Conservation (phyloP, 164 flowering plant genomes). For the Litsea cubeba region DNA sequence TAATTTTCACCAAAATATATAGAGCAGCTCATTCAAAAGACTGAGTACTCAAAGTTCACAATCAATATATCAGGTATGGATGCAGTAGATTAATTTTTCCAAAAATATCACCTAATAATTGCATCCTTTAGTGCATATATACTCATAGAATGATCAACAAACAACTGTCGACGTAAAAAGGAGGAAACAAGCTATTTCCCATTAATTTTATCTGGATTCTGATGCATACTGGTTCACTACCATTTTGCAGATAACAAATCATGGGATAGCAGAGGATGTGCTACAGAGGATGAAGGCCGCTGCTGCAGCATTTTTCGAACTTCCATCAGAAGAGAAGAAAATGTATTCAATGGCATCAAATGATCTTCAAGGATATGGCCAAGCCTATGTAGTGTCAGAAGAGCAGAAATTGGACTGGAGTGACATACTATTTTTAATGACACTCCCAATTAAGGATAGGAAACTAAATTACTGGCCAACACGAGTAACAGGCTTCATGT, state of each 20-base stretch:
- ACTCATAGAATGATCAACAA: background rate
- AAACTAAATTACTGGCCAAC: slow-evolving; percentile 20
- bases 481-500: slow-evolving; percentile 11
- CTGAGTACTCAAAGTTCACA: too few relatives aligned
- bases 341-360: slow-evolving; percentile 16
- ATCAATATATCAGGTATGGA: too few relatives aligned
- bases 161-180: background rate
- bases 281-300: slow-evolving; percentile 14
- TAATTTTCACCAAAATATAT: too few relatives aligned
- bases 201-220: background rate
- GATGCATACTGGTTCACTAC: background rate
- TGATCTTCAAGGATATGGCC: slow-evolving; percentile 28
- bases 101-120: too few relatives aligned
- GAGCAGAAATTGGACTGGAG: slow-evolving; percentile 23
- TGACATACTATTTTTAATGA: slow-evolving; percentile 12
- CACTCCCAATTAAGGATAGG: slow-evolving; percentile 9
- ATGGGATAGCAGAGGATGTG: slow-evolving; percentile 18
- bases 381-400: slow-evolving; percentile 18
- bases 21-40: too few relatives aligned
- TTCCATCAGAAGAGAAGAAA: slow-evolving; percentile 21
- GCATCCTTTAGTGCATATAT: too few relatives aligned
- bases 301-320: slow-evolving; percentile 17
- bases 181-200: background rate
- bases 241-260: slow-evolving; percentile 18
- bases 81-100: too few relatives aligned